A percentile compares a stretch with the other conserved stretches of the same genome.
These are phyloP conservation scores for Paecilomyces niveus DNA, from an alignment of 2,329 filamentous ascomycete species.

Conservation along the genomic window DNA sequence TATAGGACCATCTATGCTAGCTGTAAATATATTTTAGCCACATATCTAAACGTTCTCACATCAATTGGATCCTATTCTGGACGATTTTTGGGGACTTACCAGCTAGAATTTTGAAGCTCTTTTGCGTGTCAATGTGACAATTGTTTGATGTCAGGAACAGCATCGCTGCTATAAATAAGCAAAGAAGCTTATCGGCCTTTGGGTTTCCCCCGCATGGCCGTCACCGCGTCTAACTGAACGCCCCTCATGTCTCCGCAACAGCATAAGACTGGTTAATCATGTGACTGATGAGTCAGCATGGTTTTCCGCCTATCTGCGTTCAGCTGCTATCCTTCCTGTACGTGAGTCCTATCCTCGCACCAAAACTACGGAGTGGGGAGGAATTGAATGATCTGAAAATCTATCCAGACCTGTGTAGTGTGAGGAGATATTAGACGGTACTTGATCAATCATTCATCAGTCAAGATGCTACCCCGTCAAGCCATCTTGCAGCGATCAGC, in stretches of 20 bases:
- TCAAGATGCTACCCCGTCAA: neutral
- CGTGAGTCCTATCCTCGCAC: neutral
- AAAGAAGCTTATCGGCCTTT: slow-evolving; percentile 27
- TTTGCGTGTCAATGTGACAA: neutral
- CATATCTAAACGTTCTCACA: neutral
- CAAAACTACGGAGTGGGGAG: neutral
- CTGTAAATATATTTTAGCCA: neutral
- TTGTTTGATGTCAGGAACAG: slow-evolving; percentile 3
- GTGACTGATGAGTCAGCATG: neutral
- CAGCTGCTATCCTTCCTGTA: neutral
- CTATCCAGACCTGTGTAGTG: neutral
- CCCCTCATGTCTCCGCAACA: neutral
- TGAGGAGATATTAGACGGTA: neutral
- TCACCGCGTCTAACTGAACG: slow-evolving; percentile 8
- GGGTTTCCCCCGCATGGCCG: slow-evolving; percentile 18
- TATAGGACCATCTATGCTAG: neutral
- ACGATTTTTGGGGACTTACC: neutral
- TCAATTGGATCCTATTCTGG: neutral
- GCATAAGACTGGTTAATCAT: neutral
- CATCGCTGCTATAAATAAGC: slow-evolving; percentile 6
- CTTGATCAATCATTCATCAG: neutral
- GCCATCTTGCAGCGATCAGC: neutral
- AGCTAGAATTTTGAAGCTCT: neutral
- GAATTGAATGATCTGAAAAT: neutral
- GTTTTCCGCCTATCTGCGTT: neutral